These are phyloP conservation scores for Thermomucor indicae-seudaticae DNA, from an alignment of 371 early-diverging fungal genomes.

Conservation along the genomic window DNA sequence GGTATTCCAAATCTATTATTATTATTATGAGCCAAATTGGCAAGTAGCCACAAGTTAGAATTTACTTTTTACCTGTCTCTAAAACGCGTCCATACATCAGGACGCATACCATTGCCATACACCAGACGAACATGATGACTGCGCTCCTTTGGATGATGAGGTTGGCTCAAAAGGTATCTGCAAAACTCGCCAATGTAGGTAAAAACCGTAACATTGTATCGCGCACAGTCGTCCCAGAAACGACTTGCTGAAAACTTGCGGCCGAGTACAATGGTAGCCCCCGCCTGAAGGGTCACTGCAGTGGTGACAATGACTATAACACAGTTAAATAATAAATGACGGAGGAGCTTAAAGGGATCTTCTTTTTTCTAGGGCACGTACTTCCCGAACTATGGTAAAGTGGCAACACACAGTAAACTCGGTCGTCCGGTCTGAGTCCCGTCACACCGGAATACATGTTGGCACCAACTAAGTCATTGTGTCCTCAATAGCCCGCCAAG, in stretches of 20 bases:
- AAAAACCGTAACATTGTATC: slow-evolving; percentile 34
- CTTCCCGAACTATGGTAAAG: slow-evolving; percentile 50
- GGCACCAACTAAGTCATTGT: slow-evolving; percentile 11
- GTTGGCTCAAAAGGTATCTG: slow-evolving; percentile 55
- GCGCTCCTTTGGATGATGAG: slow-evolving; percentile 45
- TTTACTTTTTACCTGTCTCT: slow-evolving; percentile 42
- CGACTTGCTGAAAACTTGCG: slow-evolving; percentile 46
- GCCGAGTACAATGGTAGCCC: slow-evolving; percentile 37
- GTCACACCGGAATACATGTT: slow-evolving; percentile 18
- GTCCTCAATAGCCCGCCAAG: neutral
- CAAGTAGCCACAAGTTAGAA: no score
- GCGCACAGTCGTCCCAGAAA: slow-evolving; percentile 47
- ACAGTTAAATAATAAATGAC: neutral
- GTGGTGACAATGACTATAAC: slow-evolving; percentile 29
- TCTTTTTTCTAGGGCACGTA: slow-evolving; percentile 19
- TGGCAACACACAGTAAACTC: slow-evolving; percentile 48
- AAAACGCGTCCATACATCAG: slow-evolving; percentile 66
- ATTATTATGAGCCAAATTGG: no score
- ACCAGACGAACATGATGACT: slow-evolving; percentile 46
- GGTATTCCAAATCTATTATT: slow-evolving; percentile 47
- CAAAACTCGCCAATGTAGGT: slow-evolving; percentile 71
- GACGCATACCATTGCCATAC: slow-evolving; percentile 70
- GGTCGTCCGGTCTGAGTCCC: slow-evolving; percentile 14
- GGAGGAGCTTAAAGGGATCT: neutral
- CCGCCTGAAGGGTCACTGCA: slow-evolving; percentile 19